These are phyloP conservation scores for Capsicum rhomboideum DNA, from an alignment of 257 asterid species.

Conservation along the genomic window DNA sequence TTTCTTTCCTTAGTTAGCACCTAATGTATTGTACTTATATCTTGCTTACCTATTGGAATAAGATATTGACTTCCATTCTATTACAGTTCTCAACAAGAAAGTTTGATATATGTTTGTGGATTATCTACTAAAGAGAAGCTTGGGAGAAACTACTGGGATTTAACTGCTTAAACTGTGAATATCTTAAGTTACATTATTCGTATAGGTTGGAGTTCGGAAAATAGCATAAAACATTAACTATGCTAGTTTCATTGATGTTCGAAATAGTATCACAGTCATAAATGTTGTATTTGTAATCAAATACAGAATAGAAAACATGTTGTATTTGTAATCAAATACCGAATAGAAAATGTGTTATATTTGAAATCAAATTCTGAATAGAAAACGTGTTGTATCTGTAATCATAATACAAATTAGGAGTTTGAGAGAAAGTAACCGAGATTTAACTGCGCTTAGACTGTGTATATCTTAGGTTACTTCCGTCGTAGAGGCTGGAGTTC, in stretches of 20 bases:
- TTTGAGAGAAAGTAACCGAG: neutral
- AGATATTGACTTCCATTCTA: too few species aligned
- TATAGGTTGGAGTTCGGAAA: neutral
- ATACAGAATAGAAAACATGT: neutral
- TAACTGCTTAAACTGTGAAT: neutral
- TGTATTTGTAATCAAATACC: neutral
- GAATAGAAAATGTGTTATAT: neutral
- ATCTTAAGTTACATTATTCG: neutral
- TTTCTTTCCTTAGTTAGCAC: too few species aligned
- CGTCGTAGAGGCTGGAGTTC: neutral
- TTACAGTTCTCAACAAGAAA: neutral
- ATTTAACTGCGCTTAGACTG: neutral
- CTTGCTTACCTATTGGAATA: too few species aligned
- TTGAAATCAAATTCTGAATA: neutral
- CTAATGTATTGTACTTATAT: too few species aligned
- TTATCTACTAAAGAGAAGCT: neutral
- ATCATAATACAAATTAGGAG: neutral
- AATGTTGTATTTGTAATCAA: neutral
- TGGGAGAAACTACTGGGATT: neutral
- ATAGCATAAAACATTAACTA: neutral
- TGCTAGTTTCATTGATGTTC: neutral
- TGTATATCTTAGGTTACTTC: neutral
- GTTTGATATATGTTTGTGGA: neutral
- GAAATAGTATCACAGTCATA: neutral
- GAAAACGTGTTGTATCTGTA: neutral